A percentile compares a stretch with the other conserved stretches of the same genome.
Conservation (phyloP, 495 filamentous ascomycete genomes). For the Glonium stellatum region DNA sequence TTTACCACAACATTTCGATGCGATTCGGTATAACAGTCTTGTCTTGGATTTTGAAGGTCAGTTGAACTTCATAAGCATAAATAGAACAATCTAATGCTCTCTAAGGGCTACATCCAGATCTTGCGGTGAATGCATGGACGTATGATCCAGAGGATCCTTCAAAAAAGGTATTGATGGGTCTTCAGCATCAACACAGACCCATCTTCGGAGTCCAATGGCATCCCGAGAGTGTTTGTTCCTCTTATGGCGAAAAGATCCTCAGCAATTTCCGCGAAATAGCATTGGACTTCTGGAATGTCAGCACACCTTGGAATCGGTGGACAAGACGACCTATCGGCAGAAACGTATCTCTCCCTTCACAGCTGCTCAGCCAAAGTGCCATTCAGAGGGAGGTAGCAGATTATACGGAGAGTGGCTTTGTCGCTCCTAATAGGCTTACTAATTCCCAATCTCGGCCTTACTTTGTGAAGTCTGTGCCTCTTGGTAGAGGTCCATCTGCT, state of each 20-base stretch:
- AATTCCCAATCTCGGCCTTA: neutral
- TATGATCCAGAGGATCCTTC: neutral
- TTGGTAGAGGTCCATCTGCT: neutral
- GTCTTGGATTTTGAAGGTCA: neutral
- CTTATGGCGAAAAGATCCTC: neutral
- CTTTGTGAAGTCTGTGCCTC: neutral
- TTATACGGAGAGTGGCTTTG: neutral
- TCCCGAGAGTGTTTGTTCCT: neutral
- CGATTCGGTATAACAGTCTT: neutral
- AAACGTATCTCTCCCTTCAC: neutral
- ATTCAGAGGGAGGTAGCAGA: neutral
- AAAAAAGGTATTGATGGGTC: neutral
- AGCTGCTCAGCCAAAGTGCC: neutral
- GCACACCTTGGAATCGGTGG: neutral
- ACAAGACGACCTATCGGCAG: neutral
- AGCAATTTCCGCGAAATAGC: constrained; percentile 1
- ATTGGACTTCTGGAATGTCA: constrained; percentile 1
- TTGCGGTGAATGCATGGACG: neutral
- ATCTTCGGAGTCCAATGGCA: neutral
- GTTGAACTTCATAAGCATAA: neutral
- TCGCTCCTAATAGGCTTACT: neutral
- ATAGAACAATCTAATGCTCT: neutral
- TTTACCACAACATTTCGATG: neutral
- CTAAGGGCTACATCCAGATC: neutral
- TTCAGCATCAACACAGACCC: neutral